Percentiles rank a stretch among this genome's conserved stretches.
Conservation (phyloP, 2,329 filamentous ascomycete genomes). For the Colletotrichum gloeosporioides region DNA sequence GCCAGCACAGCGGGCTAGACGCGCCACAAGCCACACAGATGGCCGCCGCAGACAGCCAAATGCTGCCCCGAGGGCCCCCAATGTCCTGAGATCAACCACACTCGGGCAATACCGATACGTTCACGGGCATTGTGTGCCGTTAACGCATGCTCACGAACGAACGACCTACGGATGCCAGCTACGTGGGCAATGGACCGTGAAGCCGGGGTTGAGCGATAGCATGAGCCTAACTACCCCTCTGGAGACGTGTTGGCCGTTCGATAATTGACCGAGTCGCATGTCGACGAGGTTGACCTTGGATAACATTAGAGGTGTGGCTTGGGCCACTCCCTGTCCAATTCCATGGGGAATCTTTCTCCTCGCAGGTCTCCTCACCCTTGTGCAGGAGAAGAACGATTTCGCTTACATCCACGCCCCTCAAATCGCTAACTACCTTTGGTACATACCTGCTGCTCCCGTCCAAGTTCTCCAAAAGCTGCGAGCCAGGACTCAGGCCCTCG, state of each 20-base stretch:
- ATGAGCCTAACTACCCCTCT: not conserved
- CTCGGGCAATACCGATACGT: not conserved
- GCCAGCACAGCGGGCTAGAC: not conserved
- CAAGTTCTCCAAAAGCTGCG: not conserved
- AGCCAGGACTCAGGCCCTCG: not conserved
- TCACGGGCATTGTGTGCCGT: not conserved
- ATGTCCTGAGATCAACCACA: not conserved
- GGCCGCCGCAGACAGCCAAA: conserved; percentile 2
- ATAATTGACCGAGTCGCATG: not conserved
- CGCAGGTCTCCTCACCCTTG: not conserved
- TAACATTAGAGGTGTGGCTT: not conserved
- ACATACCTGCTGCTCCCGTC: not conserved
- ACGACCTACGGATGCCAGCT: not conserved
- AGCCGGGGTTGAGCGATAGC: not conserved
- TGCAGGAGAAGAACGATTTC: not conserved
- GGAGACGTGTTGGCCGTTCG: not conserved
- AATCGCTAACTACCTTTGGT: not conserved
- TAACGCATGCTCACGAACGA: not conserved
- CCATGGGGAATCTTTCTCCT: not conserved
- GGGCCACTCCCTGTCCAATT: not conserved
- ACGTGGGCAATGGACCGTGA: not conserved
- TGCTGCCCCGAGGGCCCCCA: not conserved
- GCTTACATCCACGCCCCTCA: not conserved
- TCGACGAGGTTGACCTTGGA: not conserved
- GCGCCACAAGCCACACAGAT: conserved; percentile 12